Conservation (phyloP, 768 basidiomycete species). For the Postia placenta region DNA sequence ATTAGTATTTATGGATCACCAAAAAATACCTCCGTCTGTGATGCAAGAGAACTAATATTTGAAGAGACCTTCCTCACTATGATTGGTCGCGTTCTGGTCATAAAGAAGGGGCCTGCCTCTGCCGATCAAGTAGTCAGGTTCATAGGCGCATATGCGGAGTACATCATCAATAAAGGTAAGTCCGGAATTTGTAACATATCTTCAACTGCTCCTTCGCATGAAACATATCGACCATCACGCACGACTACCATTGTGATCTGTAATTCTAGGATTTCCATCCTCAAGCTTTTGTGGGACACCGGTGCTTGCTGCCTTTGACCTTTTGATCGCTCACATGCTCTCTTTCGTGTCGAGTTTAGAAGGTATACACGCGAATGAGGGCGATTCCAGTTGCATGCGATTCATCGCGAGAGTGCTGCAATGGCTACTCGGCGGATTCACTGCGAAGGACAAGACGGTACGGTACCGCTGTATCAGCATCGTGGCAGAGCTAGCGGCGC, state of each 20-base stretch:
- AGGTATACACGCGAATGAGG: slow-evolving; percentile 37
- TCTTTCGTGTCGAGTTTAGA: neutral
- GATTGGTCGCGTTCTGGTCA: slow-evolving; percentile 33
- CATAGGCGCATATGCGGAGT: slow-evolving; percentile 38
- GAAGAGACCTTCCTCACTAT: slow-evolving; percentile 35
- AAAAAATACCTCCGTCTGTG: slow-evolving; percentile 20
- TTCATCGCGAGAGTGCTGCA: slow-evolving; percentile 63
- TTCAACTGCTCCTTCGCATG: slow-evolving; percentile 23
- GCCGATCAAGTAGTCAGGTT: slow-evolving; percentile 46
- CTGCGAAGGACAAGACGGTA: slow-evolving; percentile 46
- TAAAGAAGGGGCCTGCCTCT: slow-evolving; percentile 43
- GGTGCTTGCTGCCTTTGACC: neutral
- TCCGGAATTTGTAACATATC: neutral
- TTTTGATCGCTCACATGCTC: neutral
- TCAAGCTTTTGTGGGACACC: neutral
- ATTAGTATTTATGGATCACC: slow-evolving; percentile 22
- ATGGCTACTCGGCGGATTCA: slow-evolving; percentile 44
- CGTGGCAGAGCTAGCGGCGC: slow-evolving; percentile 40
- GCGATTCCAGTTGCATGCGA: slow-evolving; percentile 63
- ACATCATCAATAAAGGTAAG: slow-evolving; percentile 40
- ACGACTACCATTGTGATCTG: too few relatives aligned
- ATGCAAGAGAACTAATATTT: slow-evolving; percentile 42
- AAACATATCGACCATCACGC: too few relatives aligned
- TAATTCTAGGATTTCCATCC: neutral
- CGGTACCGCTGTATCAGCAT: slow-evolving; percentile 39